Percentiles rank a stretch among this genome's conserved stretches.
phyloP scores from a whole-genome alignment of 2,329 filamentous ascomycete genomes.

The Pezicula neosporulosa region DNA sequence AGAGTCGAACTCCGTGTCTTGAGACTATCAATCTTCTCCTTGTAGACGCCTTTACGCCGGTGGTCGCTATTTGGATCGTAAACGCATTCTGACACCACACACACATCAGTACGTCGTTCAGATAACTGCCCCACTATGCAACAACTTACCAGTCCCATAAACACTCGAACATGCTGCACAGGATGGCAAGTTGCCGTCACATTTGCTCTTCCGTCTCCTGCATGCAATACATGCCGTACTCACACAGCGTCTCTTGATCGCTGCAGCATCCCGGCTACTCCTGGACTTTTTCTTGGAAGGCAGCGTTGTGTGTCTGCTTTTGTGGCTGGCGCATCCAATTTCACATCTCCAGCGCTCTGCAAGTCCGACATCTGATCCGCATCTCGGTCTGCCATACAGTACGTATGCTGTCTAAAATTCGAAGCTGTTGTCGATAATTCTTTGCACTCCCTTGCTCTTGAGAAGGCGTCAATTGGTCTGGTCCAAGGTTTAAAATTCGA shows the following conservation, averaged over 20 bases:
- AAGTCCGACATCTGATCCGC: neutral
- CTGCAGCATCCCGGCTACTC: conserved; percentile 24
- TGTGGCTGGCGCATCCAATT: neutral
- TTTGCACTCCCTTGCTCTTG: too few species aligned
- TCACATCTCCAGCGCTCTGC: conserved; percentile 4
- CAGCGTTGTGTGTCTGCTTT: neutral
- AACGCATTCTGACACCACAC: conserved; percentile 60
- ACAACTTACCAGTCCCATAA: conserved; percentile 60
- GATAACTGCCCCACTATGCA: neutral
- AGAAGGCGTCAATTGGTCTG: too few species aligned
- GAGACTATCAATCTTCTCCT: conserved; percentile 84
- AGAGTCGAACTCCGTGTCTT: conserved; percentile 85
- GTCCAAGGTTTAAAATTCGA: too few species aligned
- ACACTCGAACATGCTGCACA: conserved; percentile 96
- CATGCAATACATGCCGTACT: conserved; percentile 84
- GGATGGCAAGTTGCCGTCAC: conserved; percentile 85
- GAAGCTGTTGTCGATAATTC: too few species aligned
- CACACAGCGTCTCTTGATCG: conserved; percentile 68
- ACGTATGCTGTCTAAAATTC: too few species aligned
- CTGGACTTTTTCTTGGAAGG: conserved; percentile 26
- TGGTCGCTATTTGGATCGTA: conserved; percentile 97
- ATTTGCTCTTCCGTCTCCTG: conserved; percentile 78
- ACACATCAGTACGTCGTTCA: conserved; percentile 1
- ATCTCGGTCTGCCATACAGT: too few species aligned
- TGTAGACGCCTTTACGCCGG: conserved; percentile 93